These are phyloP conservation scores for Neurospora tetrasperma DNA, from an alignment of 495 filamentous ascomycete species.

Conservation along the genomic window DNA sequence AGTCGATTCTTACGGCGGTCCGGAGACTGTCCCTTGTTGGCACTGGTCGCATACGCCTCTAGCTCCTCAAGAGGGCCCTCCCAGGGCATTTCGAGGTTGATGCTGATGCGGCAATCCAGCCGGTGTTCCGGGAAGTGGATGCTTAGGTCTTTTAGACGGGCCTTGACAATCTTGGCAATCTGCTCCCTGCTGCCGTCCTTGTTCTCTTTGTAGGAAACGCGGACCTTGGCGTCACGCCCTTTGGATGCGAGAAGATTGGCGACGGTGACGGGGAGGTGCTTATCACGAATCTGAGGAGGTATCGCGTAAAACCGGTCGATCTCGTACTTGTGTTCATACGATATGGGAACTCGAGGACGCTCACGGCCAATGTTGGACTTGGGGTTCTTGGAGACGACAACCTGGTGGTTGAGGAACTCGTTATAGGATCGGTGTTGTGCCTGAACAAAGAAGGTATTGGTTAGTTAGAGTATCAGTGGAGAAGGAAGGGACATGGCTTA, in stretches of 20 bases:
- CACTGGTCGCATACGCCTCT: constrained; percentile 20
- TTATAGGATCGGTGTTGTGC: constrained; percentile 70
- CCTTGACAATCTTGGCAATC: constrained; percentile 80
- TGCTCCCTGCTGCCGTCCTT: constrained; percentile 29
- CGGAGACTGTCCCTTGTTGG: constrained; percentile 35
- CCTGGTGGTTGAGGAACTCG: constrained; percentile 62
- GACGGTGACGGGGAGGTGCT: constrained; percentile 33
- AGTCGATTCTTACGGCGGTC: constrained; percentile 78
- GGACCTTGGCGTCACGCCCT: constrained; percentile 54
- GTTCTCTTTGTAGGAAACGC: constrained; percentile 63
- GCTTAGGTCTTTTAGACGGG: constrained; percentile 71
- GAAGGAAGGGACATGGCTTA: constrained; percentile 32
- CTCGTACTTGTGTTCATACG: constrained; percentile 72
- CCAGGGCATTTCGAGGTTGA: constrained; percentile 84
- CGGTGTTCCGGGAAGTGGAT: constrained; percentile 59
- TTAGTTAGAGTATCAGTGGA: constrained; percentile 1
- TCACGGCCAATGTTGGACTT: constrained; percentile 1
- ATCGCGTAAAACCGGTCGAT: constrained; percentile 75
- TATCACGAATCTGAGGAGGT: constrained; percentile 38
- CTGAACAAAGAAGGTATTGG: constrained; percentile 27
- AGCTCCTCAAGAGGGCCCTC: constrained; percentile 55
- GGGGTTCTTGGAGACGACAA: constrained; percentile 33
- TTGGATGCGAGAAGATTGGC: constrained; percentile 40
- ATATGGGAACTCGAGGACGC: constrained; percentile 50
- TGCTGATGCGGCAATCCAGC: constrained; percentile 79